Percentiles rank a stretch among this genome's conserved stretches.
Evolutionary conservation across 768 basidiomycete genomes (phyloP).

Genomic region (Amanita rubescens): DNA sequence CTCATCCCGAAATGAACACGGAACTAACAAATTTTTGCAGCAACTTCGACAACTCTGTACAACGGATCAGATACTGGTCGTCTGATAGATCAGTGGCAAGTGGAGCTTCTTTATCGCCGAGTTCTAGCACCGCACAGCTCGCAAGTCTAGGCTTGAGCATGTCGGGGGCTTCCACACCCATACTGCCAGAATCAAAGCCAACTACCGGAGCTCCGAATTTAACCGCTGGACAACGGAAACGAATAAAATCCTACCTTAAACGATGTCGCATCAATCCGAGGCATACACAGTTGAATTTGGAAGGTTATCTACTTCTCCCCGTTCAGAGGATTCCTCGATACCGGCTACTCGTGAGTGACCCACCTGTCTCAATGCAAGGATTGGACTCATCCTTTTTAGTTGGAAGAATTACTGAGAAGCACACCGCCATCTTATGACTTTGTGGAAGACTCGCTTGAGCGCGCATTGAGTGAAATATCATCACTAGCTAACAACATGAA

Average conservation of each 20-base stretch:
- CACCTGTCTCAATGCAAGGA: conserved; percentile 2
- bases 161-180: conserved; percentile 41
- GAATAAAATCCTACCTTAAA: conserved; percentile 85
- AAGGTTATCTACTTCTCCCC: conserved; percentile 89
- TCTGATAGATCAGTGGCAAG: conserved; percentile 44
- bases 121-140: conserved; percentile 55
- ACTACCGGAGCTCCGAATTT: conserved; percentile 46
- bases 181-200: conserved; percentile 31
- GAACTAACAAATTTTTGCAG: conserved; percentile 31
- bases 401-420: conserved; percentile 80
- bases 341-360: conserved; percentile 70
- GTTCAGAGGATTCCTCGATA: conserved; percentile 98
- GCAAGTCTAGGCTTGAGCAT: conserved; percentile 53
- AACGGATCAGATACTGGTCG: conserved; percentile 84
- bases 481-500: conserved; percentile 93
- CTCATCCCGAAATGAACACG: not conserved
- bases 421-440: conserved; percentile 77
- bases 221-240: conserved; percentile 75
- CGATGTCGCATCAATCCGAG: conserved; percentile 83
- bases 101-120: conserved; percentile 44
- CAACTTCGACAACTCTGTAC: conserved; percentile 90
- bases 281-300: conserved; percentile 90
- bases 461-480: conserved; percentile 81
- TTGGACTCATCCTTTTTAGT: conserved; percentile 28
- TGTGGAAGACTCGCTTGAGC: conserved; percentile 77